These are phyloP conservation scores for Ogataea methanolica DNA, from an alignment of 805 yeast species.

Conservation along the genomic window DNA sequence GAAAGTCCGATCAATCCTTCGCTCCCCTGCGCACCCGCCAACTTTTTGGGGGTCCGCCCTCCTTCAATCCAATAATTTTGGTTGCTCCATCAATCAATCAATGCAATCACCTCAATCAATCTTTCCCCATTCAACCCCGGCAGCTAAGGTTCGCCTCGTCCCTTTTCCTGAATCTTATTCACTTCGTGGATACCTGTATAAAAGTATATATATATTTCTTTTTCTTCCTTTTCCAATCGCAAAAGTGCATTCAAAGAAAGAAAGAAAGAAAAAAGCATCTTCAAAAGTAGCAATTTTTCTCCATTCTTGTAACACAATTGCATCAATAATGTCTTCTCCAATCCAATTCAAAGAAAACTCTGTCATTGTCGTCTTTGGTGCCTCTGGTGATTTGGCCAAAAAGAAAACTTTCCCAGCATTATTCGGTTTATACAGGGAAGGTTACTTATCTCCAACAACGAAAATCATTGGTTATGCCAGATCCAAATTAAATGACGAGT, in stretches of 20 bases:
- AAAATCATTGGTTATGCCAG: slow-evolving; percentile 91
- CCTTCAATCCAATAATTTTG: too few species aligned
- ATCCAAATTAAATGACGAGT: slow-evolving; percentile 63
- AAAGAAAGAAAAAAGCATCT: too few species aligned
- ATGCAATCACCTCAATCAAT: too few species aligned
- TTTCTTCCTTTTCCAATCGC: not conserved
- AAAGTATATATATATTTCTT: not conserved
- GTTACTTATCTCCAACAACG: slow-evolving; percentile 63
- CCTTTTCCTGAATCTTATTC: too few species aligned
- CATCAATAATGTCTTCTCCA: slow-evolving; percentile 13
- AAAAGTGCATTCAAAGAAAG: not conserved
- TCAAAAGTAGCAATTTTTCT: too few species aligned
- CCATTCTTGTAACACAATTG: not conserved
- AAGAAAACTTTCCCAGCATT: slow-evolving; percentile 91
- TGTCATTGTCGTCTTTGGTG: slow-evolving; percentile 82
- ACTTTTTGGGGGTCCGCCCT: too few species aligned
- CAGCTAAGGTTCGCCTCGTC: too few species aligned
- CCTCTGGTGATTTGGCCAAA: slow-evolving; percentile 92
- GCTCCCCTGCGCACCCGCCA: too few species aligned
- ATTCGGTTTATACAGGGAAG: slow-evolving; percentile 72
- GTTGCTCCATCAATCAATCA: too few species aligned
- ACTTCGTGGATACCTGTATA: not conserved
- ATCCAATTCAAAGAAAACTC: slow-evolving; percentile 59
- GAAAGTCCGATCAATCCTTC: not conserved
- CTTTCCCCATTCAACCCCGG: too few species aligned